Percentiles rank a stretch among this genome's conserved stretches.
These are phyloP conservation scores for Incumbomyces lentus DNA, from an alignment of 2,329 filamentous ascomycete species.

Conservation along the genomic window DNA sequence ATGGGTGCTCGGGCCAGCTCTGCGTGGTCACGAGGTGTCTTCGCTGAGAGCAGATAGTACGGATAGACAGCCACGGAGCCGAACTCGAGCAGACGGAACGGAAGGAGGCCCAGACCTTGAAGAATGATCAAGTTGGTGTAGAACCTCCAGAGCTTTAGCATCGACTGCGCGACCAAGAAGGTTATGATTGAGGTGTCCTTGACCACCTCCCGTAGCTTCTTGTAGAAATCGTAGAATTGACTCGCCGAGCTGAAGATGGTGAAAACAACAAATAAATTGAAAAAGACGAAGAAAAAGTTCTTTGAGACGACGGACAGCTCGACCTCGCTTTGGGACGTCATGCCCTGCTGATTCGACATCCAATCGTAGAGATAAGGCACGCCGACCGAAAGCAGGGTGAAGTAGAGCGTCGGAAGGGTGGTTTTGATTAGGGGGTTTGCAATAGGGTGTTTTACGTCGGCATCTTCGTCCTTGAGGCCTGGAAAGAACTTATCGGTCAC, in stretches of 20 bases:
- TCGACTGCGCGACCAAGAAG: constrained; percentile 60
- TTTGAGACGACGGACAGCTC: constrained; percentile 93
- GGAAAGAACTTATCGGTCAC: constrained; percentile 67
- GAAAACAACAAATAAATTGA: constrained; percentile 96
- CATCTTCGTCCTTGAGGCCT: constrained; percentile 47
- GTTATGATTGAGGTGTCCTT: constrained; percentile 72
- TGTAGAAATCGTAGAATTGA: constrained; percentile 57
- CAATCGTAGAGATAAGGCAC: constrained; percentile 94
- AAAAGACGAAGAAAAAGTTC: constrained; percentile 99
- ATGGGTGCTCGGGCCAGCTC: constrained; percentile 70
- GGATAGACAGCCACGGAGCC: constrained; percentile 78
- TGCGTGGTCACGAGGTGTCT: constrained; percentile 80
- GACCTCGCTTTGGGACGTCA: constrained; percentile 88
- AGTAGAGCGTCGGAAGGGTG: constrained; percentile 71
- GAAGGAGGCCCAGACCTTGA: constrained; percentile 86
- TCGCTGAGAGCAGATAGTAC: constrained; percentile 64
- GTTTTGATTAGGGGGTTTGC: constrained; percentile 72
- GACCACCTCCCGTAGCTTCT: constrained; percentile 59
- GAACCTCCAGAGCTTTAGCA: constrained; percentile 67
- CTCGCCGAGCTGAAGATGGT: constrained; percentile 74
- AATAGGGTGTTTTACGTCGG: constrained; percentile 58
- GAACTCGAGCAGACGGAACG: constrained; percentile 82
- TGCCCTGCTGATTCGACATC: constrained; percentile 81
- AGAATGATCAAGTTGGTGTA: constrained; percentile 92
- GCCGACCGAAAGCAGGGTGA: constrained; percentile 77